These are phyloP conservation scores for Wickerhamomyces mucosus DNA, from an alignment of 805 yeast genomes.

Conservation along the genomic window DNA sequence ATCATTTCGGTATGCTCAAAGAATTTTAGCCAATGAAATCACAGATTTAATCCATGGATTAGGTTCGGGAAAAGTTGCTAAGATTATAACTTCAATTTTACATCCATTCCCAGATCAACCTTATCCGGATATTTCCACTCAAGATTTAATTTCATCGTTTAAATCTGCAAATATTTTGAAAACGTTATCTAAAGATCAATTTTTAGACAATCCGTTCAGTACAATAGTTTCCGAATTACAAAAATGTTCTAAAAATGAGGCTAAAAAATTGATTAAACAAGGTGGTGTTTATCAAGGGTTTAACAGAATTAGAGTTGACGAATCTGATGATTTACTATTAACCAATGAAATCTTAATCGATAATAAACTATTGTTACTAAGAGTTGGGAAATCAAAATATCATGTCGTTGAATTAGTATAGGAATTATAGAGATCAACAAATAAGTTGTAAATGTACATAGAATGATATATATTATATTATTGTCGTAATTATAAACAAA, in stretches of 20 bases:
- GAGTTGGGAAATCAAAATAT: conserved; percentile 69
- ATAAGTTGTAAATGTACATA: conserved; percentile 1
- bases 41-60: conserved; percentile 83
- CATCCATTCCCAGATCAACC: conserved; percentile 50
- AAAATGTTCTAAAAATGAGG: conserved; percentile 44
- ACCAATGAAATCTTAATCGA: conserved; percentile 46
- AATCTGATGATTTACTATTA: conserved; percentile 40
- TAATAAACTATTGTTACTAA: conserved; percentile 48
- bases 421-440: background rate
- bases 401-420: conserved; percentile 35
- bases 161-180: conserved; percentile 45
- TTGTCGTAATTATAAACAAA: too few species aligned
- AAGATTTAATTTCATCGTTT: conserved; percentile 46
- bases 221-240: conserved; percentile 40
- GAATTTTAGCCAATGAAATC: conserved; percentile 70
- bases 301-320: conserved; percentile 42
- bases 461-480: background rate
- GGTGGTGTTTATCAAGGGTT: conserved; percentile 73
- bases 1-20: conserved; percentile 64
- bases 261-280: conserved; percentile 48
- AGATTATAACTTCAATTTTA: conserved; percentile 54
- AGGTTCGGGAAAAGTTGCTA: conserved; percentile 63
- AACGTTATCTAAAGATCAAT: conserved; percentile 24
- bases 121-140: conserved; percentile 36
- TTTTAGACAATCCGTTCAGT: conserved; percentile 35